These are phyloP conservation scores for Chlamydomonas sphaeroides DNA, from an alignment of 139 green algal genomes.

Conservation along the genomic window DNA sequence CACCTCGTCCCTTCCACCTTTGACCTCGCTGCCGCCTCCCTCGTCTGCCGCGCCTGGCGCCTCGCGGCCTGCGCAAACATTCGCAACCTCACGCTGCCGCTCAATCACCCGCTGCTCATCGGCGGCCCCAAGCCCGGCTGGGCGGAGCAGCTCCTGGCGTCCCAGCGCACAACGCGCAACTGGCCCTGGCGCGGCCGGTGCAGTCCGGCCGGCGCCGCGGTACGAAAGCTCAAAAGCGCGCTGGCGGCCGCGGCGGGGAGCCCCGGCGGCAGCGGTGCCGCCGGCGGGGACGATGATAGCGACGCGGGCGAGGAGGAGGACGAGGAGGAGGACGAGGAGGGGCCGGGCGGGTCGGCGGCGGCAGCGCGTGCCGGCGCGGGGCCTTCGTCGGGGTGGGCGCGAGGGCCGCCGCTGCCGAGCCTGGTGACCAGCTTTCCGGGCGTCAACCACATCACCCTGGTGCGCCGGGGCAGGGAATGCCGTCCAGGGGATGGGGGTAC, in stretches of 20 bases:
- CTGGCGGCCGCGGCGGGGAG: not conserved
- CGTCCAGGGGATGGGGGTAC: too few species aligned
- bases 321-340: not conserved
- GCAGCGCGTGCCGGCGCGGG: not conserved
- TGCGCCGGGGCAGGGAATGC: too few species aligned
- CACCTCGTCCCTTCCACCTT: not conserved
- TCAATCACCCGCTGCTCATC: constrained; percentile 36
- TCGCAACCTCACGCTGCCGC: constrained; percentile 13
- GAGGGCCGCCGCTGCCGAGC: constrained; percentile 12
- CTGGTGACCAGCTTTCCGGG: not conserved
- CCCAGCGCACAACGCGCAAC: too few species aligned
- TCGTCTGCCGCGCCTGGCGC: constrained; percentile 16
- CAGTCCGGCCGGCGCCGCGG: too few species aligned
- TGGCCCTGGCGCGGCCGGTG: too few species aligned
- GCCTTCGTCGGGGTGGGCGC: too few species aligned
- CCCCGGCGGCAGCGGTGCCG: not conserved
- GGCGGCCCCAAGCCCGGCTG: not conserved
- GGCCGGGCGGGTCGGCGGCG: not conserved
- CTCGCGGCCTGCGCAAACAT: not conserved
- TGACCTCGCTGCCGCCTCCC: not conserved
- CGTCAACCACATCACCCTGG: constrained; percentile 19
- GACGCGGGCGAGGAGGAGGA: too few species aligned
- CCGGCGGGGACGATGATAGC: too few species aligned
- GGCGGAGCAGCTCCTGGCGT: too few species aligned
- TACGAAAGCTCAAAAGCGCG: too few species aligned